A percentile compares a stretch with the other conserved stretches of the same genome.
These are phyloP conservation scores for Ophiorrhiza pumila DNA, from an alignment of 257 asterid species.

Conservation along the genomic window DNA sequence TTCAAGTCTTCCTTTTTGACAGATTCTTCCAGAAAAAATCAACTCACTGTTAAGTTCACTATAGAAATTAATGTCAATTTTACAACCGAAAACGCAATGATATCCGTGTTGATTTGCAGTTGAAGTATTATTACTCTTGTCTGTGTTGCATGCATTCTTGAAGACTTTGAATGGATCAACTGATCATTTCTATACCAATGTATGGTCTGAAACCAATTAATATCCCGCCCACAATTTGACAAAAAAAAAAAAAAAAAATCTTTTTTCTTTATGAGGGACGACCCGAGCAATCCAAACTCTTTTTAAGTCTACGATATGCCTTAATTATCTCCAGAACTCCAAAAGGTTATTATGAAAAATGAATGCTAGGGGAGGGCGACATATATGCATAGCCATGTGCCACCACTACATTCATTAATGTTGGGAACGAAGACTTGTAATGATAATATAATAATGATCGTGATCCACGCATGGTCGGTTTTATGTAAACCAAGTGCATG, in stretches of 20 bases:
- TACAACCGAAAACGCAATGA: background rate
- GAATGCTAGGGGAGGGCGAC: constrained; percentile 7
- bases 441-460: background rate
- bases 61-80: constrained; percentile 1
- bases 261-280: too few species aligned
- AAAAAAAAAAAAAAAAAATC: too few species aligned
- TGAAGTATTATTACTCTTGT: background rate
- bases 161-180: constrained; percentile 17
- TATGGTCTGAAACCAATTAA: constrained; percentile 12
- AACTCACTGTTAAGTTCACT: constrained; percentile 2
- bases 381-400: constrained; percentile 15
- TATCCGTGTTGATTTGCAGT: background rate
- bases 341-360: background rate
- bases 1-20: background rate
- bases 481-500: constrained; percentile 5
- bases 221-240: constrained; percentile 33
- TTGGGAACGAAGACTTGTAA: constrained; percentile 1
- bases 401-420: background rate
- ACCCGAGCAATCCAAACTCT: too few species aligned
- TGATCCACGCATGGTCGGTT: constrained; percentile 26
- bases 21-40: background rate
- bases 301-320: background rate
- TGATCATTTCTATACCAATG: background rate
- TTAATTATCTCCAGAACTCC: constrained; percentile 3
- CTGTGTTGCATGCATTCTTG: background rate